Percentiles rank a stretch among this genome's conserved stretches.
Evolutionary conservation across 805 yeast species (phyloP).

Genomic region (Candida methanosorbosa): DNA sequence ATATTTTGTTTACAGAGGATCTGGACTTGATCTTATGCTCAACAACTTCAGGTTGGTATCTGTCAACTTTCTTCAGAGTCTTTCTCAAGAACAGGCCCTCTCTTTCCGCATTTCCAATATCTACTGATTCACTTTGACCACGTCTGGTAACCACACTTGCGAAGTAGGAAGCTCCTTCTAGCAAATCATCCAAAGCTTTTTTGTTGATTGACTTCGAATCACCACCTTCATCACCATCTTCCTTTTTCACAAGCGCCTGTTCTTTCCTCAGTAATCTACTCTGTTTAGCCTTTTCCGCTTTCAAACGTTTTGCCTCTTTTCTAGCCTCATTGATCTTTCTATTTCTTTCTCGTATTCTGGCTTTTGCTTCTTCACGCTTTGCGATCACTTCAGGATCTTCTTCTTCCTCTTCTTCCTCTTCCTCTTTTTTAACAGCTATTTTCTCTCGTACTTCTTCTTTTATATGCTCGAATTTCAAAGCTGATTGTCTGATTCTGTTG

Average conservation of each 20-base stretch:
- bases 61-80: slow-evolving; percentile 10
- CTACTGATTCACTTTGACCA: slow-evolving; percentile 10
- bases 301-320: not conserved
- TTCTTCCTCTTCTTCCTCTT: slow-evolving; percentile 1
- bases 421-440: not conserved
- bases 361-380: slow-evolving; percentile 2
- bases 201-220: not conserved
- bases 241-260: slow-evolving; percentile 2
- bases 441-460: slow-evolving; percentile 3
- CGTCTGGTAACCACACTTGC: slow-evolving; percentile 1
- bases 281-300: slow-evolving; percentile 1
- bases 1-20: not conserved
- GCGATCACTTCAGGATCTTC: not conserved
- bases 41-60: slow-evolving; percentile 11
- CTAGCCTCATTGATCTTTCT: not conserved
- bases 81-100: slow-evolving; percentile 4
- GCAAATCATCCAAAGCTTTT: slow-evolving; percentile 3
- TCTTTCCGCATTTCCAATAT: slow-evolving; percentile 5
- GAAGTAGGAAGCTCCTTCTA: slow-evolving; percentile 3
- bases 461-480: slow-evolving; percentile 7
- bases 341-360: not conserved
- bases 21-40: not conserved
- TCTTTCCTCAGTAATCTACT: not conserved
- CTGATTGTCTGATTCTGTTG: slow-evolving; percentile 5
- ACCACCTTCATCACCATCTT: too few relatives aligned